Base-by-base conservation (phyloP, 169 alveolate species). In the Eimeria praecox region DNA sequence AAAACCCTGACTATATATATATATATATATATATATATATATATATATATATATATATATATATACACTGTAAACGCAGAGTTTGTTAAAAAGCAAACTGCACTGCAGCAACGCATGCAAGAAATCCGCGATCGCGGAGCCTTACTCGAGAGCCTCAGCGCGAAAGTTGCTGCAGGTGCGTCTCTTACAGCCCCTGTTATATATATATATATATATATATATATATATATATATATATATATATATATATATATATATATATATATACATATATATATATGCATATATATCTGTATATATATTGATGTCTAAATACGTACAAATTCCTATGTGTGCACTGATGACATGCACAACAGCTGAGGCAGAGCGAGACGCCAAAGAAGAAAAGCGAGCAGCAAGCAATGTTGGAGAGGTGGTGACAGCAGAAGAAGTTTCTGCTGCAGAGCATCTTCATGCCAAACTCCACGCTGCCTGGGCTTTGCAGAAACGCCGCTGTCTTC, bases 401-500 rank as follows among this genome's bases (percentile, higher is more conserved):
- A 85, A 69, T 40, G 92, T 78, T 4, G 92, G 80, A 33, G 78
- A 77, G 6, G n/a, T 78, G 9, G 92, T 92, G 69, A 92, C 92
- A 56, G 90, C 95, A 64, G 95, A 52, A 24, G 95, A 54, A 42
- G 80, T 77, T 8, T 8, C 66, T 38, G 88, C 71, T 62, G 80
- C 95, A 27, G 89, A 82, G 62, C 73, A 18, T 18, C 85, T 82
- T 20, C 96, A 92, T 33, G 90, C 62, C 59, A 27, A 16, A 35
- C 75, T 92, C 54, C 96, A 92, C 78, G 93, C 92, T 1, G 96
- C 89, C 27, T 92, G 96, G 96, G 96, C 96, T 6, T 10, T 40
- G 52, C 92, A 87, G 54, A 92, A 92, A 54, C 89, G 83, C 40
- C 90, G 89, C 35, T 92, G 96, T 35, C 38, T 92, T 66, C 75